Percentiles rank a stretch among this genome's conserved stretches.
Conservation (phyloP, 441 rosid species). For the California macrophylla region DNA sequence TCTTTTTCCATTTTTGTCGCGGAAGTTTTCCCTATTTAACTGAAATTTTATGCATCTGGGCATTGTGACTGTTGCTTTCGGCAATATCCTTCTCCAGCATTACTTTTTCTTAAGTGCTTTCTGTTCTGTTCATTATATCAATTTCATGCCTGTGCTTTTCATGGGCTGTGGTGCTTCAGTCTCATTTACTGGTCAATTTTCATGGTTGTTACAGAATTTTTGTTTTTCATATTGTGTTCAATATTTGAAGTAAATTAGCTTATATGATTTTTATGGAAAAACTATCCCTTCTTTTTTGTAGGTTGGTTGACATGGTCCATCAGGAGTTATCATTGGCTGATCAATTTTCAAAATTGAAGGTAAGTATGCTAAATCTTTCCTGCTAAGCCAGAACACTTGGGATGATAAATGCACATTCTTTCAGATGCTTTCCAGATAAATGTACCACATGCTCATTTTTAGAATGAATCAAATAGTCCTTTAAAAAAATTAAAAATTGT, state of each 20-base stretch:
- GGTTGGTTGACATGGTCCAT: constrained; percentile 89
- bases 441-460: background rate
- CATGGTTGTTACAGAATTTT: background rate
- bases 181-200: background rate
- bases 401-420: background rate
- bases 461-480: background rate
- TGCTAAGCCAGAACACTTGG: background rate
- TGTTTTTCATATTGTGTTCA: background rate
- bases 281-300: constrained; percentile 15
- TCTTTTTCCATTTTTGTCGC: constrained; percentile 8
- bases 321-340: constrained; percentile 84
- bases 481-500: background rate
- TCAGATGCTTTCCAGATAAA: background rate
- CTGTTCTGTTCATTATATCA: constrained; percentile 6
- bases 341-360: constrained; percentile 88
- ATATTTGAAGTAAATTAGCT: background rate
- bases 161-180: constrained; percentile 2
- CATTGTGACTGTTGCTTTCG: background rate
- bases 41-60: background rate
- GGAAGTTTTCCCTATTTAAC: background rate
- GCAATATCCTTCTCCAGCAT: background rate
- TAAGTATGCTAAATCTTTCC: constrained; percentile 23
- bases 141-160: background rate
- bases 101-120: constrained; percentile 1
- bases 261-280: constrained; percentile 14